Base-by-base conservation (phyloP, 106 monocot genomes). In the Amphibolis antarctica region DNA sequence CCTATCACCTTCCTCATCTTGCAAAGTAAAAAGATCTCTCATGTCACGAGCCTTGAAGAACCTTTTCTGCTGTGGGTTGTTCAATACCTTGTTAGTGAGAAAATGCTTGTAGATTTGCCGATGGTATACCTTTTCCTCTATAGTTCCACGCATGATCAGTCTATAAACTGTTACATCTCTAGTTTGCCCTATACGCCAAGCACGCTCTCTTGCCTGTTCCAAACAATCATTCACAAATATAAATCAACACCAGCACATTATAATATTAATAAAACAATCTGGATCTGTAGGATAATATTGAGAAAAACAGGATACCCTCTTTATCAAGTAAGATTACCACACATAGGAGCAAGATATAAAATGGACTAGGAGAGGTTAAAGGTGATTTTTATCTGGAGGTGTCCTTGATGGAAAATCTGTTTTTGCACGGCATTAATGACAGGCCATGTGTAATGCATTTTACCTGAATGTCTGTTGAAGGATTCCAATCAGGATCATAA, bases 401-500 rank as follows among this genome's bases (percentile, higher is more conserved):
- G 36, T 36, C 36, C 7, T 36, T 4, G 36, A 7, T 48, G 7
- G 36, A 36, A 36, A 36, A 36, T 36, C 36, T 4, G 36, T 36
- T 36, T 36, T 4, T 14, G 11, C 26, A 57, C 15, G 28, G 25
- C 27, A 57, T 57, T 14, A 14, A 26, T 28, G 28, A 0, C 57
- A 55, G 12, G 25, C 10, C 10, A 55, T 55, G 55, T 21, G 25
- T 5, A 26, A 20, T n/a, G 25, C 25, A 18, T 55, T 23, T 9
- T 63, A 96, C 96, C 96, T 98, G 96, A 69, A 87, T 91, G 64
- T 98, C 96, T 28, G 96, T 90, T 31, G 96, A 98, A 74, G 96
- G 90, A 72, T 98, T 98, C 96, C 96, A 98, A 76, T 98, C 96
- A 55, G 96, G 96, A 73, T 98, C 96, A 69, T 80, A 98, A 67